A percentile compares a stretch with the other conserved stretches of the same genome.
Evolutionary conservation across 768 basidiomycete species (phyloP).

Genomic region (Russula compacta): DNA sequence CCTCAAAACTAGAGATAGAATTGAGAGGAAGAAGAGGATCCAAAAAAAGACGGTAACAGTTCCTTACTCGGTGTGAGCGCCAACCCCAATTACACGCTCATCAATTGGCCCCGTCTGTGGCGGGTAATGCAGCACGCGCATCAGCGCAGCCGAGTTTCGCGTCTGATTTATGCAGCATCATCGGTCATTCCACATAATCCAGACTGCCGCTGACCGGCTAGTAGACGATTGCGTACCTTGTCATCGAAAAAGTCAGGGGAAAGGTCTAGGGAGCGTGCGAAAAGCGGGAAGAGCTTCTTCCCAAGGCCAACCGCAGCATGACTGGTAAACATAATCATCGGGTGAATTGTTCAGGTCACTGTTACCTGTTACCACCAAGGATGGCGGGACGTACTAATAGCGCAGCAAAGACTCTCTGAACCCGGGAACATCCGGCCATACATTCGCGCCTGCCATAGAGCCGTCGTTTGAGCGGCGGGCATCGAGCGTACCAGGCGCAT

Average conservation of each 20-base stretch:
- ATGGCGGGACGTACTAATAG: slow-evolving; percentile 50
- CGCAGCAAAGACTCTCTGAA: slow-evolving; percentile 50
- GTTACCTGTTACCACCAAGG: too few relatives aligned
- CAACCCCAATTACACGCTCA: slow-evolving; percentile 70
- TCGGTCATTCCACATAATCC: not conserved
- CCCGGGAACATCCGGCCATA: slow-evolving; percentile 62
- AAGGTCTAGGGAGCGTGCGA: slow-evolving; percentile 58
- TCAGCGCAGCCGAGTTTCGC: slow-evolving; percentile 50
- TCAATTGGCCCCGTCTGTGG: slow-evolving; percentile 54
- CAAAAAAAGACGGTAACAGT: slow-evolving; percentile 20
- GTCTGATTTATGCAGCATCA: slow-evolving; percentile 32
- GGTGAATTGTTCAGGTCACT: not conserved
- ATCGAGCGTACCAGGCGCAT: slow-evolving; percentile 20
- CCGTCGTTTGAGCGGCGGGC: slow-evolving; percentile 35
- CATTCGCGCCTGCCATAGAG: slow-evolving; percentile 60
- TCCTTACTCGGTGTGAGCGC: slow-evolving; percentile 69
- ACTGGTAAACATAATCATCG: slow-evolving; percentile 26
- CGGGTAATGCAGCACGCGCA: slow-evolving; percentile 69
- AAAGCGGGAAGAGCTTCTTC: slow-evolving; percentile 52
- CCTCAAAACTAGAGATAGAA: slow-evolving; percentile 33
- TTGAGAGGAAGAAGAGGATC: not conserved
- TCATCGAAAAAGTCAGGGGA: slow-evolving; percentile 56
- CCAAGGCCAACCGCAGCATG: slow-evolving; percentile 47
- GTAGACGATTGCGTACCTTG: slow-evolving; percentile 36
- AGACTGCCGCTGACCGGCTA: not conserved